Conservation (phyloP, 306 rosid species). For the Hylodesmum podocarpum region DNA sequence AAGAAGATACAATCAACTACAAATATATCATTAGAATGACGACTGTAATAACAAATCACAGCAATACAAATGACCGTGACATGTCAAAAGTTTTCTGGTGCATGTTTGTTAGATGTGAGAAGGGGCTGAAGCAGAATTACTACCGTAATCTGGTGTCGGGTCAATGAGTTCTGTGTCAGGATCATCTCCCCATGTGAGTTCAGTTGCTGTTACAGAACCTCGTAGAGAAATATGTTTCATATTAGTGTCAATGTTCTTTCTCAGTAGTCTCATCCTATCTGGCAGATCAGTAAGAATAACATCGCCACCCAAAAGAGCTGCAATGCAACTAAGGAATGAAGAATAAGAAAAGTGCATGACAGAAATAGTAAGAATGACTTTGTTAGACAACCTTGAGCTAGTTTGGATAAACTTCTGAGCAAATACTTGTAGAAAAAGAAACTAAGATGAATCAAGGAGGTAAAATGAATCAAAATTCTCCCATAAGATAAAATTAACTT, state of each 20-base stretch:
- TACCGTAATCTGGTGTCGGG: constrained; percentile 72
- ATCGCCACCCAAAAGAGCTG: constrained; percentile 80
- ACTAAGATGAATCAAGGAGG: not conserved
- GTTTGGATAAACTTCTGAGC: not conserved
- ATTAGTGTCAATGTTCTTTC: constrained; percentile 70
- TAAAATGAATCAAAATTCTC: not conserved
- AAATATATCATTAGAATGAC: not conserved
- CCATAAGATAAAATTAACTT: not conserved
- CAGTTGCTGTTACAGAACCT: constrained; percentile 62
- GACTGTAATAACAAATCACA: not conserved
- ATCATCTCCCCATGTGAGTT: constrained; percentile 80
- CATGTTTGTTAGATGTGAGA: not conserved
- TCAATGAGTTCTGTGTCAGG: constrained; percentile 55
- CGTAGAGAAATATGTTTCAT: constrained; percentile 48
- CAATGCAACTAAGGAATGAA: constrained; percentile 61
- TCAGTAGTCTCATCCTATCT: constrained; percentile 73
- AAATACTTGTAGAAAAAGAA: not conserved
- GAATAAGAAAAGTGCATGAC: constrained; percentile 26
- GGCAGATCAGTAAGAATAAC: constrained; percentile 76
- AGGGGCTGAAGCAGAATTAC: not conserved
- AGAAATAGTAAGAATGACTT: constrained; percentile 22
- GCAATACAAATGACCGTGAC: not conserved
- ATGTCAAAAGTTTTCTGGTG: not conserved
- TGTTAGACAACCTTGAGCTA: not conserved
- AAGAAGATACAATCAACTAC: not conserved